phyloP scores from a whole-genome alignment of 306 rosid species.

The Ormosia emarginata region DNA sequence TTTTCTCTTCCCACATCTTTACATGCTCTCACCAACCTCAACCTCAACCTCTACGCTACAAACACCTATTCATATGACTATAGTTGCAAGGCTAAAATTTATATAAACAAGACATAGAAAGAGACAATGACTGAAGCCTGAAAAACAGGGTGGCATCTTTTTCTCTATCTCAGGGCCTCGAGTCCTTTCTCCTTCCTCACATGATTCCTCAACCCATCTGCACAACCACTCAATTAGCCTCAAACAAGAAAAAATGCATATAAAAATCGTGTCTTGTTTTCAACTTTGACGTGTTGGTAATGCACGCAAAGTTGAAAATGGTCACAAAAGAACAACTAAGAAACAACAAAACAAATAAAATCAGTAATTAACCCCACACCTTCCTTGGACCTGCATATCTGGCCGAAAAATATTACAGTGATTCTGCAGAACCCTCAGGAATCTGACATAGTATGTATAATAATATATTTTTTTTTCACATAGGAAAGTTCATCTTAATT shows the following conservation, averaged over 20 bases:
- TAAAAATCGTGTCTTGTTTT: background rate
- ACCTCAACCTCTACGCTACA: constrained; percentile 38
- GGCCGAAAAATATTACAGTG: background rate
- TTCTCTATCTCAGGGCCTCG: constrained; percentile 49
- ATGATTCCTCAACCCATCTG: constrained; percentile 72
- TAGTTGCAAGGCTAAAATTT: constrained; percentile 36
- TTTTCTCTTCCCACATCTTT: constrained; percentile 33
- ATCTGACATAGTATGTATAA: constrained; percentile 4
- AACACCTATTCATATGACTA: constrained; percentile 35
- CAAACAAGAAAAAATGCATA: constrained; percentile 23
- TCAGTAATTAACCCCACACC: constrained; percentile 23
- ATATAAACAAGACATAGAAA: constrained; percentile 50
- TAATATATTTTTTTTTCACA: background rate
- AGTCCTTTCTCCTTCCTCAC: constrained; percentile 69
- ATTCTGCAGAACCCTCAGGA: background rate
- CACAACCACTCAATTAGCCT: constrained; percentile 46
- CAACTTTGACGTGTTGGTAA: background rate
- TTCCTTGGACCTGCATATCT: constrained; percentile 4
- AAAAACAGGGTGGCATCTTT: constrained; percentile 39
- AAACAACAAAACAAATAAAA: background rate
- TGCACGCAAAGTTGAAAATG: background rate
- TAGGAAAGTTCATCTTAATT: constrained; percentile 28
- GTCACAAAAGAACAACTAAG: background rate
- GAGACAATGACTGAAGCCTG: constrained; percentile 44
- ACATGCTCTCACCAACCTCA: constrained; percentile 35